Base-by-base conservation (phyloP, 2,329 filamentous ascomycete genomes). In the Sporothrix globosa region DNA sequence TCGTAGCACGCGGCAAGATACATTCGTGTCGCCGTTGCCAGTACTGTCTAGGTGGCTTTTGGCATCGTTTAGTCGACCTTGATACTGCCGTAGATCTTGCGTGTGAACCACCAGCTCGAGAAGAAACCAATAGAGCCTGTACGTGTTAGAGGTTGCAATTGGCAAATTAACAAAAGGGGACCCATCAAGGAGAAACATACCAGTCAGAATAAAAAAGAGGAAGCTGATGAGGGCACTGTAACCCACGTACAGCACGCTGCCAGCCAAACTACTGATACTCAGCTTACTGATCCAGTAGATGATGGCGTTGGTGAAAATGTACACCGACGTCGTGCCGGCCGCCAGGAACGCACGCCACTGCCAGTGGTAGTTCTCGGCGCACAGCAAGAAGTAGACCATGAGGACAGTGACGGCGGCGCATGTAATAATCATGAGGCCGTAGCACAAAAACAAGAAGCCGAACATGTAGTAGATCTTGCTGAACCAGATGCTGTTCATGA, bases 391-490 rank as follows among this genome's bases (percentile, higher is more conserved):
- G 82, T 99, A 99, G 0, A 97, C 92, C 86, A 98, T 90, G 21
- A 99, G 84, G 10, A 98, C 90, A 0, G 96, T 98, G 53, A 96
- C 95, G 0, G 94, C 91, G 0, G 95, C 95, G 71, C 91, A 93
- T 0, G 96, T 98, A 76, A 97, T 91, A 76, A 98, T 93, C 93
- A 99, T 97, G 66, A 99, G 87, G 13, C 92, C 94, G 78, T 97
- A 99, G 85, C 94, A 97, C 70, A 99, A 87, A 85, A 99, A 99
- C 48, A 99, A 84, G 86, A 99, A 99, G 27, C 96, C 96, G 77
- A 99, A 99, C 96, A 99, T 99, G 86, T 99, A 99, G 85, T 99
- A 99, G 75, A 99, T 96, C 81, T 96, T 93, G 83, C 91, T 95
- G 81, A 96, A 97, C 96, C 96, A 99, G 78, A 99, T 95, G 34